Evolutionary conservation across 257 asterid genomes (phyloP).

Genomic region (Solanum ossicruentum): DNA sequence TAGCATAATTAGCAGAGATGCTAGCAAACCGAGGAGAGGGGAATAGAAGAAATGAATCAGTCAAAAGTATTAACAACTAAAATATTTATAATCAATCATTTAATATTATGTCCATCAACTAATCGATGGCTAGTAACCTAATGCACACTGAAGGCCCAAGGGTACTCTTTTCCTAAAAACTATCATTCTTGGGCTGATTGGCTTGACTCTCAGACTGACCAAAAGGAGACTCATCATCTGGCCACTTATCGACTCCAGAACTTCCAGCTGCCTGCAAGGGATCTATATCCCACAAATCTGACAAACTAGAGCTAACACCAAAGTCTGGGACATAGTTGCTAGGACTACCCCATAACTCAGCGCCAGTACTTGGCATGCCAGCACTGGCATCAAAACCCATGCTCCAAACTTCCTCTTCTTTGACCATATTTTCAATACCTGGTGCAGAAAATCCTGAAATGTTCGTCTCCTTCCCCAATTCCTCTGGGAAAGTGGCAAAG

Average conservation of each 20-base stretch:
- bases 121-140: slow-evolving; percentile 14
- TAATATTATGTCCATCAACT: slow-evolving; percentile 7
- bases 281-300: slow-evolving; percentile 49
- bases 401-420: slow-evolving; percentile 36
- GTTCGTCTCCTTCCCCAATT: slow-evolving; percentile 18
- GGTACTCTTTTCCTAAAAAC: slow-evolving; percentile 17
- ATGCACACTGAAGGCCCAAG: not conserved
- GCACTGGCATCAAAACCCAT: slow-evolving; percentile 20
- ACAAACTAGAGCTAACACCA: slow-evolving; percentile 13
- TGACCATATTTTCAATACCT: slow-evolving; percentile 19
- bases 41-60: not conserved
- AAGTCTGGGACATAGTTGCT: slow-evolving; percentile 28
- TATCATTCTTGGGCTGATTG: slow-evolving; percentile 15
- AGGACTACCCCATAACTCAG: slow-evolving; percentile 30
- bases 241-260: slow-evolving; percentile 36
- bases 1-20: not conserved
- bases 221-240: slow-evolving; percentile 21
- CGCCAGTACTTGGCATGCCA: slow-evolving; percentile 24
- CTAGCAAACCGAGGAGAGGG: not conserved
- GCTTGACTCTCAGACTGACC: slow-evolving; percentile 11
- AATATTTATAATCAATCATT: not conserved
- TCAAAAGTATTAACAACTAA: not conserved
- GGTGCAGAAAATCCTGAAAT: slow-evolving; percentile 8
- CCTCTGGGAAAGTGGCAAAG: slow-evolving; percentile 31
- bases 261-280: slow-evolving; percentile 28